phyloP scores from a whole-genome alignment of 371 early-diverging fungal species.

The Enterospora canceri region DNA sequence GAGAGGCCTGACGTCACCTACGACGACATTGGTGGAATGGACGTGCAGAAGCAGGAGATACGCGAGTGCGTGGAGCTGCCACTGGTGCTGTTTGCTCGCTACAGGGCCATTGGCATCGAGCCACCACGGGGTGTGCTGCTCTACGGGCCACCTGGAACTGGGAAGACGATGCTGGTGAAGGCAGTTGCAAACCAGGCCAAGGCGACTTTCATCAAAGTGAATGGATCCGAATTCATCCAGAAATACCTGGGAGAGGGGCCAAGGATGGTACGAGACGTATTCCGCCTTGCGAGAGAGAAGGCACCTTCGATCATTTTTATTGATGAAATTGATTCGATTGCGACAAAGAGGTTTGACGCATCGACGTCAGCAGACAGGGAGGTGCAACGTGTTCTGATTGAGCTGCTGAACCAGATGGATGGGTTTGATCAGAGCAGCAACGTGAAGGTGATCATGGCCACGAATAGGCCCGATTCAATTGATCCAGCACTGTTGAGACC shows the following conservation, averaged over 20 bases:
- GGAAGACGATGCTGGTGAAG: constrained; percentile 93
- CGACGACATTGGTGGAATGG: constrained; percentile 96
- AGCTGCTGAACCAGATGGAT: constrained; percentile 98
- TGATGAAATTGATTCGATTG: constrained; percentile 93
- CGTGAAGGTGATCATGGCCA: constrained; percentile 99
- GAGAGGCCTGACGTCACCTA: constrained; percentile 63
- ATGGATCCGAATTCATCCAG: constrained; percentile 81
- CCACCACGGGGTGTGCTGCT: constrained; percentile 82
- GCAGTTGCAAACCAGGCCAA: constrained; percentile 79
- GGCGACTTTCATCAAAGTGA: constrained; percentile 68
- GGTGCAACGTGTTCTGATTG: constrained; percentile 93
- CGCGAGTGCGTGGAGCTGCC: constrained; percentile 92
- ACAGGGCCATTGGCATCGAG: constrained; percentile 82
- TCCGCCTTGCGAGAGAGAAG: constrained; percentile 61
- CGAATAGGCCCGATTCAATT: constrained; percentile 91
- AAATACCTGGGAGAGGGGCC: constrained; percentile 81
- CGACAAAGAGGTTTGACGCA: constrained; percentile 95
- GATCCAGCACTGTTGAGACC: constrained; percentile 88
- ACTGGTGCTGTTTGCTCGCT: constrained; percentile 81
- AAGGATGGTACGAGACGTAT: constrained; percentile 59
- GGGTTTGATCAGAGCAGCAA: constrained; percentile 94
- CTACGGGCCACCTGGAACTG: constrained; percentile 96
- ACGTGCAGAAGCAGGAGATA: constrained; percentile 83
- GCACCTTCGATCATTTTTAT: constrained; percentile 84
- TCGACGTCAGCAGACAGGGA: constrained; percentile 98